A percentile compares a stretch with the other conserved stretches of the same genome.
Conservation (phyloP, 164 flowering plant species). For the Tinospora cordifolia region DNA sequence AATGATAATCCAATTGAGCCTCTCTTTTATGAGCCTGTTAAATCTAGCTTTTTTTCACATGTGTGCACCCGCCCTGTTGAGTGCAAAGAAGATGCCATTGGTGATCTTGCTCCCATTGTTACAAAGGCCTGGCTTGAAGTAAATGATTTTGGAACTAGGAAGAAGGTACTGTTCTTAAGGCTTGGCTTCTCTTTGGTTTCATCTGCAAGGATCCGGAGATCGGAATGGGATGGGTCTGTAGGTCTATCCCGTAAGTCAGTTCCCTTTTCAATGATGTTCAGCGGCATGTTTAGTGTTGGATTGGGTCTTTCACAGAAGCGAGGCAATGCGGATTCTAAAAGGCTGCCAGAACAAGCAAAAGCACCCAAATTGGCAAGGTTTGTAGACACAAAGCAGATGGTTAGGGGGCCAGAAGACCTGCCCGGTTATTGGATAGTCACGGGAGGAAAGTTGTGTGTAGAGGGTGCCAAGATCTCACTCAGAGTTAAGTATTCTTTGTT, state of each 20-base stretch:
- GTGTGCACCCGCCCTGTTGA: constrained; percentile 80
- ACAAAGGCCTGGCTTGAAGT: constrained; percentile 89
- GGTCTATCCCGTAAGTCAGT: constrained; percentile 57
- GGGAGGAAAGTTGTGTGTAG: constrained; percentile 76
- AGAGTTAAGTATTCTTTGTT: constrained; percentile 71
- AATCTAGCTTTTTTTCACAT: constrained; percentile 75
- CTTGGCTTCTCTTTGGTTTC: constrained; percentile 72
- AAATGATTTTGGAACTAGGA: constrained; percentile 53
- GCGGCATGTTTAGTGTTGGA: constrained; percentile 47
- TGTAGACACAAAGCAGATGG: constrained; percentile 66
- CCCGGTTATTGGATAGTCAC: constrained; percentile 96
- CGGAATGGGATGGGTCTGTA: constrained; percentile 77
- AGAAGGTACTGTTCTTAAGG: constrained; percentile 72
- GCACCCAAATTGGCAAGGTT: constrained; percentile 46
- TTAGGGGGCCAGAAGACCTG: constrained; percentile 73
- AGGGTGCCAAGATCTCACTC: constrained; percentile 56
- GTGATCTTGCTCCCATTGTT: constrained; percentile 66
- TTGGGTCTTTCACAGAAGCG: constrained; percentile 36
- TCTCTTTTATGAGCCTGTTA: constrained; percentile 64
- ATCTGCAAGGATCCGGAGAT: constrained; percentile 55
- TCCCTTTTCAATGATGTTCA: constrained; percentile 48
- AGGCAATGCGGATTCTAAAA: constrained; percentile 51
- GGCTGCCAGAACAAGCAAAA: constrained; percentile 49
- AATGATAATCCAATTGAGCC: constrained; percentile 36
- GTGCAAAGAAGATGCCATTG: constrained; percentile 39